phyloP scores from a whole-genome alignment of 495 filamentous ascomycete species.

The Annulohypoxylon stygium region DNA sequence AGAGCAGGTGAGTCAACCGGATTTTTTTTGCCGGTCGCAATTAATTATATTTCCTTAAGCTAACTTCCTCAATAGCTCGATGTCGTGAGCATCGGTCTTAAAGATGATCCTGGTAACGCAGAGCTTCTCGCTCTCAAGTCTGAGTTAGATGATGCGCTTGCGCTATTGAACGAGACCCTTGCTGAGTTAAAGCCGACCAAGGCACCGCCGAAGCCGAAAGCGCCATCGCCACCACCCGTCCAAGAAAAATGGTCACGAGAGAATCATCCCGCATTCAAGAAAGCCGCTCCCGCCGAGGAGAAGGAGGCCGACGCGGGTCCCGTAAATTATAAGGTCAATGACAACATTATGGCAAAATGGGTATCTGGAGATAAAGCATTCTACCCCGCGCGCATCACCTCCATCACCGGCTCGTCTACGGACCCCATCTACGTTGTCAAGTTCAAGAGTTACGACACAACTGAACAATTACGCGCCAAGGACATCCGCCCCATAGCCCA shows the following conservation, averaged over 20 bases:
- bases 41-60: constrained; percentile 16
- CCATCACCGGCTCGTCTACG: constrained; percentile 88
- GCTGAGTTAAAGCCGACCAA: constrained; percentile 79
- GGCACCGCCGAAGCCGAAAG: constrained; percentile 58
- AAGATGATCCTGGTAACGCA: constrained; percentile 84
- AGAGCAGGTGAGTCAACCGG: constrained; percentile 71
- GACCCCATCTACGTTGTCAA: constrained; percentile 93
- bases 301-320: constrained; percentile 59
- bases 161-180: constrained; percentile 81
- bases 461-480: constrained; percentile 85
- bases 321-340: constrained; percentile 84
- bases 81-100: constrained; percentile 78
- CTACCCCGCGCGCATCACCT: constrained; percentile 93
- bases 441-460: constrained; percentile 89
- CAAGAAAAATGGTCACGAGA: constrained; percentile 81
- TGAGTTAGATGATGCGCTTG: constrained; percentile 88
- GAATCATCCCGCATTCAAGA: constrained; percentile 77
- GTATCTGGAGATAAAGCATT: constrained; percentile 87
- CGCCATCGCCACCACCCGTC: constrained; percentile 60
- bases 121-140: constrained; percentile 82
- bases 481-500: constrained; percentile 86
- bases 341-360: constrained; percentile 91
- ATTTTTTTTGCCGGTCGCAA: not conserved
- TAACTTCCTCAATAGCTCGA: constrained; percentile 72
- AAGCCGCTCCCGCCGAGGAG: constrained; percentile 60